Evolutionary conservation across 2,329 filamentous ascomycete genomes (phyloP).

Genomic region (Chalara sp.): DNA sequence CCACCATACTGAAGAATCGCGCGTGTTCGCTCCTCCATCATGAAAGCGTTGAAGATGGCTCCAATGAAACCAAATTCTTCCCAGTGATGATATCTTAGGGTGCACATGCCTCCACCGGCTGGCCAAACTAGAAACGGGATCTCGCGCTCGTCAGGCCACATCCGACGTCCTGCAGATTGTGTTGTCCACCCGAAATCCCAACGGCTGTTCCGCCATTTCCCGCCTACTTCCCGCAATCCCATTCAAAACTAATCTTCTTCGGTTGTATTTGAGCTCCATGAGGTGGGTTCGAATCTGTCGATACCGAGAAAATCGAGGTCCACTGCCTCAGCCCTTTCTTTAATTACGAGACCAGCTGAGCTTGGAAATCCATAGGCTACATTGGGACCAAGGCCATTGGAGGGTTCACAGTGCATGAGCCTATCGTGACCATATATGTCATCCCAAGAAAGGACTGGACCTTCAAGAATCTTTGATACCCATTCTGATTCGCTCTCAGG

Average conservation of each 20-base stretch:
- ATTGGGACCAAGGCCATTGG: constrained; percentile 1
- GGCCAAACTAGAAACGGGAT: constrained; percentile 8
- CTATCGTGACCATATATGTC: no score
- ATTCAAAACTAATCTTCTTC: constrained; percentile 9
- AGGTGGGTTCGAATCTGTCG: neutral
- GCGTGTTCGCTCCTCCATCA: constrained; percentile 10
- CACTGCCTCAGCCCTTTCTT: constrained; percentile 1
- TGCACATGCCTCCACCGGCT: constrained; percentile 8
- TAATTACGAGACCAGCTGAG: constrained; percentile 8
- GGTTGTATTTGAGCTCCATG: neutral
- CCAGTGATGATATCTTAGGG: constrained; percentile 1
- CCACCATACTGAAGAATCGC: constrained; percentile 8
- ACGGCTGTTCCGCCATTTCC: constrained; percentile 9
- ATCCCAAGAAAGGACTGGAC: no score
- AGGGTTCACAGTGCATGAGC: no score
- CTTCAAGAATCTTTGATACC: no score
- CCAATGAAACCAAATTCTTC: neutral
- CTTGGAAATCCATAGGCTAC: constrained; percentile 7
- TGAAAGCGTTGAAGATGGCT: constrained; percentile 1
- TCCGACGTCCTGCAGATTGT: neutral
- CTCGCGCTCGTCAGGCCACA: constrained; percentile 2
- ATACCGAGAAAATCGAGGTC: constrained; percentile 8
- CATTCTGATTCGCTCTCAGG: no score
- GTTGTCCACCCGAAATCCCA: constrained; percentile 1
- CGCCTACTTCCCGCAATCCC: constrained; percentile 4